Conservation (phyloP, 192 early-diverging fungal genomes). For the Diversispora eburnea region DNA sequence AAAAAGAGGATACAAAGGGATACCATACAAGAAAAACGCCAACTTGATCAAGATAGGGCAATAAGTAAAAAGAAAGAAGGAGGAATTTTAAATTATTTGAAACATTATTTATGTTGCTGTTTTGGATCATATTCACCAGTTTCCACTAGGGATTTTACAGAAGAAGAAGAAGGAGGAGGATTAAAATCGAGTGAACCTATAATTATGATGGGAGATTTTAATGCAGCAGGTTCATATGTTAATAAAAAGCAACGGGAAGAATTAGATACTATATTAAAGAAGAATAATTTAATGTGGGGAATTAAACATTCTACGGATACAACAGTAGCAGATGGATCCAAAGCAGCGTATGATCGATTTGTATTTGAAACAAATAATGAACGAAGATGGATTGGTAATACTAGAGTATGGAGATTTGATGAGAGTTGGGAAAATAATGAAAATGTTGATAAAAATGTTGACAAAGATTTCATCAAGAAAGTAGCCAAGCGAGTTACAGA, state of each 20-base stretch:
- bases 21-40: neutral
- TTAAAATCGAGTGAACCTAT: constrained; percentile 6
- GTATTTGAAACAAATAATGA: constrained; percentile 20
- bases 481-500: constrained; percentile 22
- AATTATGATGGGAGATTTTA: constrained; percentile 29
- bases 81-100: neutral
- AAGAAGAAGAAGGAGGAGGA: neutral
- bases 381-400: constrained; percentile 19
- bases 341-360: constrained; percentile 28
- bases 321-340: constrained; percentile 9
- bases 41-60: neutral
- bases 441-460: neutral
- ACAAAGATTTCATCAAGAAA: constrained; percentile 3
- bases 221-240: constrained; percentile 28
- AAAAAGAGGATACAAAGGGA: constrained; percentile 2
- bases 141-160: neutral
- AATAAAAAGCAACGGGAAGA: constrained; percentile 19
- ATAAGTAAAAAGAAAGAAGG: neutral
- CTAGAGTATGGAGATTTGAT: constrained; percentile 23
- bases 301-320: constrained; percentile 23
- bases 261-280: constrained; percentile 4
- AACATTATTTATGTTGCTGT: constrained; percentile 3
- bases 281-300: constrained; percentile 16
- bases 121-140: neutral
- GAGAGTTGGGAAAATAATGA: constrained; percentile 6